phyloP scores from a whole-genome alignment of 2,329 filamentous ascomycete genomes.

The Colletotrichum liriopes region DNA sequence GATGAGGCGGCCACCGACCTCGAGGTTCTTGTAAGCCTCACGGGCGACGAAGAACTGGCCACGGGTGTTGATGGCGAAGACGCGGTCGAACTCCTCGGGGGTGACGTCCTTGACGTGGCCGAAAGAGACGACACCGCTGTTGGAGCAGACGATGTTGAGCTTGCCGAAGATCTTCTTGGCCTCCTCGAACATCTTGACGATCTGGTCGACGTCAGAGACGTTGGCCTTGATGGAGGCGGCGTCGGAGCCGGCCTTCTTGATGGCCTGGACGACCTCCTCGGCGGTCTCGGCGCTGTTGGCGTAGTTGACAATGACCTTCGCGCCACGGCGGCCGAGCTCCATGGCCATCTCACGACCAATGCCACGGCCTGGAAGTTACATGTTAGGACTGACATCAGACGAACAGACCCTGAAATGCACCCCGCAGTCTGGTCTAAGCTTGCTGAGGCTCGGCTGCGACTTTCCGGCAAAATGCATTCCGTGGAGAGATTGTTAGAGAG shows the following conservation, averaged over 20 bases:
- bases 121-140: slow-evolving; percentile 79
- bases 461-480: background rate
- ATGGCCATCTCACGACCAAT: slow-evolving; percentile 73
- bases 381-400: slow-evolving; percentile 20
- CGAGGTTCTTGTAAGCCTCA: slow-evolving; percentile 79
- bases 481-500: background rate
- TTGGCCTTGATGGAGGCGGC: slow-evolving; percentile 78
- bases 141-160: slow-evolving; percentile 80
- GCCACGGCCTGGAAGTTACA: slow-evolving; percentile 61
- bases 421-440: slow-evolving; percentile 1
- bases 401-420: slow-evolving; percentile 21
- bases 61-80: slow-evolving; percentile 78
- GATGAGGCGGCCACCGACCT: slow-evolving; percentile 79
- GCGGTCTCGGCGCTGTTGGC: slow-evolving; percentile 71
- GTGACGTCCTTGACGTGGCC: slow-evolving; percentile 78
- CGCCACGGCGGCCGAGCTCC: slow-evolving; percentile 70
- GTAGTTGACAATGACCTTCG: slow-evolving; percentile 73
- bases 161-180: slow-evolving; percentile 76
- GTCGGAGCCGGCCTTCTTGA: slow-evolving; percentile 71
- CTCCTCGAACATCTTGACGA: slow-evolving; percentile 74
- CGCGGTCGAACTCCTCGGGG: slow-evolving; percentile 80
- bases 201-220: slow-evolving; percentile 75
- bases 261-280: slow-evolving; percentile 66
- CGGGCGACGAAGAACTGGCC: slow-evolving; percentile 82
- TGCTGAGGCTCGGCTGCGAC: background rate